Evolutionary conservation across 768 basidiomycete genomes (phyloP).

Genomic region (Kwoniella mangroviensis): DNA sequence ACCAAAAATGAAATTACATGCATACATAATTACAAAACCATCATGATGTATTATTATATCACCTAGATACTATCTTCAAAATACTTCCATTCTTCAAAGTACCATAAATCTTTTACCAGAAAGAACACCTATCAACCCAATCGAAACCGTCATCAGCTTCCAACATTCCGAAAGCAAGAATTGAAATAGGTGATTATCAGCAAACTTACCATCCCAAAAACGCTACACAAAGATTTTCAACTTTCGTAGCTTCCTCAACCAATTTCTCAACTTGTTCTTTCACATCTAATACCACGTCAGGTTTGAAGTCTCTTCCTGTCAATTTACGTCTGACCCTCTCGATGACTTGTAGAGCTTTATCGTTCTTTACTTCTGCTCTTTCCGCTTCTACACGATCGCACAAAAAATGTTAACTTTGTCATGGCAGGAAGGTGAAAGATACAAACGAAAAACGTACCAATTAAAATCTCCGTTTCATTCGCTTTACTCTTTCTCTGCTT

Average conservation of each 20-base stretch:
- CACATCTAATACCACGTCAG: constrained; percentile 74
- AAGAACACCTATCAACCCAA: constrained; percentile 58
- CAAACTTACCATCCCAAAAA: constrained; percentile 84
- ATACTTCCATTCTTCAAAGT: background rate
- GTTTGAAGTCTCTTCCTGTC: constrained; percentile 93
- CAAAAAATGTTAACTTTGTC: background rate
- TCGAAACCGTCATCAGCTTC: background rate
- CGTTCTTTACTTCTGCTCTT: constrained; percentile 86
- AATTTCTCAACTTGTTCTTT: constrained; percentile 85
- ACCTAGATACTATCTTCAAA: background rate
- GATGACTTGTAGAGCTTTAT: constrained; percentile 85
- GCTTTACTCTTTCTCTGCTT: constrained; percentile 81
- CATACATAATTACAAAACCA: constrained; percentile 20
- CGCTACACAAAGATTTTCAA: constrained; percentile 95
- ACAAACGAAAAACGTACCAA: constrained; percentile 64
- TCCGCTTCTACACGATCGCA: constrained; percentile 62
- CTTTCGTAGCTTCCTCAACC: constrained; percentile 86
- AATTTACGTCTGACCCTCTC: constrained; percentile 94
- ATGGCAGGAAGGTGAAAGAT: background rate
- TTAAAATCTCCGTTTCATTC: constrained; percentile 92
- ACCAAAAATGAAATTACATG: too few species aligned
- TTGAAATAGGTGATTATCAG: background rate
- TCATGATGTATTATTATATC: background rate
- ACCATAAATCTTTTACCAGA: constrained; percentile 54
- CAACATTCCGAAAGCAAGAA: background rate